A percentile compares a stretch with the other conserved stretches of the same genome.
These are phyloP conservation scores for Nakaseomyces glabratus DNA, from an alignment of 1,139 yeast genomes.

Conservation along the genomic window DNA sequence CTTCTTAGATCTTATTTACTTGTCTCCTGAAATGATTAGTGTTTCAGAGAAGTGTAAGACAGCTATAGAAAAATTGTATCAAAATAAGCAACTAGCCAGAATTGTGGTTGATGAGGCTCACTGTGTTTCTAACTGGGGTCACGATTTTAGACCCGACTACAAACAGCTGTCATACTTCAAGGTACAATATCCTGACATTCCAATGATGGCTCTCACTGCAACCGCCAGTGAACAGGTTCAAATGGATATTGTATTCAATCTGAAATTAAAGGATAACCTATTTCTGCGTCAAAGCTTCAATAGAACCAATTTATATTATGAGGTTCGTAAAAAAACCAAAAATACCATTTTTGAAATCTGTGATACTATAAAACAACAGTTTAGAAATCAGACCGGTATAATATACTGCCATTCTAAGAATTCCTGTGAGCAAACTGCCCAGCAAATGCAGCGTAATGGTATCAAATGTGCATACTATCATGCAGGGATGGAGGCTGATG, in stretches of 20 bases:
- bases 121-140: slow-evolving; percentile 99
- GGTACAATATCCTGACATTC: slow-evolving; percentile 63
- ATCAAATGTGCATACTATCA: slow-evolving; percentile 71
- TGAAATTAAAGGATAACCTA: slow-evolving; percentile 42
- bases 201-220: slow-evolving; percentile 94
- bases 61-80: slow-evolving; percentile 51
- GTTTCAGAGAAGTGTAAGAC: slow-evolving; percentile 62
- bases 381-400: slow-evolving; percentile 65
- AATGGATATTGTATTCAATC: slow-evolving; percentile 72
- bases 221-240: slow-evolving; percentile 92
- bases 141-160: slow-evolving; percentile 95
- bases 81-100: slow-evolving; percentile 56
- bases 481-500: slow-evolving; percentile 85
- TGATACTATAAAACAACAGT: slow-evolving; percentile 44
- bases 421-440: slow-evolving; percentile 76
- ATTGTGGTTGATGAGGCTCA: slow-evolving; percentile 97
- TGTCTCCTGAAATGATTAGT: slow-evolving; percentile 93
- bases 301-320: slow-evolving; percentile 75
- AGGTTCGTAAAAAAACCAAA: slow-evolving; percentile 56
- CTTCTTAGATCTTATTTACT: slow-evolving; percentile 63
- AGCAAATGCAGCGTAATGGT: slow-evolving; percentile 50
- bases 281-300: slow-evolving; percentile 69
- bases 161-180: slow-evolving; percentile 72
- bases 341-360: slow-evolving; percentile 54
- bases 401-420: slow-evolving; percentile 88